Percentiles rank a stretch among this genome's conserved stretches.
phyloP scores from a whole-genome alignment of 2,329 filamentous ascomycete genomes.

The Trichoderma semiorbis region DNA sequence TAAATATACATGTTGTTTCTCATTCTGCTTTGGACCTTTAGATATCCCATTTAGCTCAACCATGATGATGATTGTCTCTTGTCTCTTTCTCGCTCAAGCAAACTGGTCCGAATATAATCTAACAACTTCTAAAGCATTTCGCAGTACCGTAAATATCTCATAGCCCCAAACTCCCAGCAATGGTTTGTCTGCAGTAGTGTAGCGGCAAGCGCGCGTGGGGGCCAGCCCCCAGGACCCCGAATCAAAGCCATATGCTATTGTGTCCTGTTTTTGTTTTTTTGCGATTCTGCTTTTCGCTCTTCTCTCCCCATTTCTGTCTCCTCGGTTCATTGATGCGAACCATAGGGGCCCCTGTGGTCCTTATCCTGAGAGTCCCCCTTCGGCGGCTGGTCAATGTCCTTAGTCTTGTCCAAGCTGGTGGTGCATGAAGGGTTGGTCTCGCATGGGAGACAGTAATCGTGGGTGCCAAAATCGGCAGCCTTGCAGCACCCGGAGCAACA shows the following conservation, averaged over 20 bases:
- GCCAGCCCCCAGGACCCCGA: not conserved
- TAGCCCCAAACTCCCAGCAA: not conserved
- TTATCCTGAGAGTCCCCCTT: not conserved
- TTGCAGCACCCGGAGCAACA: constrained; percentile 34
- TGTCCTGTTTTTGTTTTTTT: not conserved
- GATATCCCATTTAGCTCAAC: constrained; percentile 16
- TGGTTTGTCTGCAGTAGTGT: not conserved
- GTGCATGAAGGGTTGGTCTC: constrained; percentile 26
- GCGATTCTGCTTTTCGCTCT: not conserved
- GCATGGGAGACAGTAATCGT: constrained; percentile 33
- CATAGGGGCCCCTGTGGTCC: not conserved
- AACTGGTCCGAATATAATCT: not conserved
- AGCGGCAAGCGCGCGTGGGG: constrained; percentile 4
- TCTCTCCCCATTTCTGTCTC: not conserved
- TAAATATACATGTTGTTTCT: constrained; percentile 18
- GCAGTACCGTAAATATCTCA: not conserved
- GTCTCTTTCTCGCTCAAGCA: not conserved
- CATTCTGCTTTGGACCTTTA: constrained; percentile 17
- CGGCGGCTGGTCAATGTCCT: constrained; percentile 6
- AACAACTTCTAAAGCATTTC: not conserved
- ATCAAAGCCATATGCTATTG: not conserved
- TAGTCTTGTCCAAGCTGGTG: constrained; percentile 13
- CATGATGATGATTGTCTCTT: constrained; percentile 13
- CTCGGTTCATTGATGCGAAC: not conserved
- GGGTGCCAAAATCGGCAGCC: constrained; percentile 30